Evolutionary conservation across 805 yeast species (phyloP), one percentile per base, ranked within the genome.

Genomic region (Danielozyma ontarioensis): DNA sequence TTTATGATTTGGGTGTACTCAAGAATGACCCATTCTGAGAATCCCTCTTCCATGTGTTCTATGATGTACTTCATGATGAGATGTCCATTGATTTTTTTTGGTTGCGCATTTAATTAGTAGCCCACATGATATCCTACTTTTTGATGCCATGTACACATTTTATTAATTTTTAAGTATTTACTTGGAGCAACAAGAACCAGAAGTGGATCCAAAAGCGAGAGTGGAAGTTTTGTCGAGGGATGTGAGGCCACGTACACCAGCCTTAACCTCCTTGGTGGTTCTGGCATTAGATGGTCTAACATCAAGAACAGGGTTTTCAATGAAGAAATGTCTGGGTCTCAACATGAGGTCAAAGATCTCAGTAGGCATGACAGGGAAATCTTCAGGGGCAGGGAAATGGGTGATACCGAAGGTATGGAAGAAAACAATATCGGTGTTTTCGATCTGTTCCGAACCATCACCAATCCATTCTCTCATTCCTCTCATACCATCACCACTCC

Each of bases 1-100:
- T 75, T 68, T 30, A 88, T 76, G 38, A 90, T 89, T 48, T 83
- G 86, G 17, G 76, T 61, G 59, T 90, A 90, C 51, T 90, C 98
- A 4, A 93, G 68, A 18, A 76, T 72, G 27, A 90, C 97, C 98
- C 98, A 90, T 44, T 84, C 93, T 43, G 96, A 86, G 72, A 90
- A 87, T 1, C 96, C 97, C 40, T 78, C 83, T 59, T 90, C 98
- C 97, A 90, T 90, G 55, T 90, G 98, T 59, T 90, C 98, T 33
- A 90, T 88, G 33, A 93, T 77, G 69, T 88, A 90, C 60, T 86
- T 87, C 95, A 85, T 85, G 28, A 19, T 19, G 22, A 19, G 22
- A 19, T 19, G 22, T 19, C 22, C 22, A 19, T 10, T 6, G 22
- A n/a, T n/a, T n/a, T n/a, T n/a, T n/a, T n/a, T n/a, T n/a, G n/a